phyloP scores from a whole-genome alignment of 106 monocot genomes.

The Amphibolis antarctica region DNA sequence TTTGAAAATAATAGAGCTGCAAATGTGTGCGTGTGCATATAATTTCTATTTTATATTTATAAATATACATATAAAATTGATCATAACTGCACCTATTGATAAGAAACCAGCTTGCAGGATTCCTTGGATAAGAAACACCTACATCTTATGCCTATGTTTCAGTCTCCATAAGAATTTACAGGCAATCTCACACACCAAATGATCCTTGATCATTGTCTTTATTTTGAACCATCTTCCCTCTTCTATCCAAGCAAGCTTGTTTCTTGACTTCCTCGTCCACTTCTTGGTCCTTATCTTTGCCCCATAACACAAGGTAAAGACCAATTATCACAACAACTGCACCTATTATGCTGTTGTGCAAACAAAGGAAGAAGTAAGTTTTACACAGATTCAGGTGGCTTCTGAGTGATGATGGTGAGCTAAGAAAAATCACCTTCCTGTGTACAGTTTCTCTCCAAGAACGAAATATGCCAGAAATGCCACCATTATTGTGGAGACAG shows the following conservation, averaged over 20 bases:
- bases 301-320: conserved; percentile 68
- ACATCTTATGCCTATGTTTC: background rate
- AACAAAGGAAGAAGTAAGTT: background rate
- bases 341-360: conserved; percentile 51
- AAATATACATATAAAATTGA: background rate
- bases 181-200: conserved; percentile 5
- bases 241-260: conserved; percentile 5
- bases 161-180: background rate
- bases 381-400: background rate
- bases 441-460: conserved; percentile 62
- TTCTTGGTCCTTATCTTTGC: conserved; percentile 61
- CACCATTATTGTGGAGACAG: conserved; percentile 63
- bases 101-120: background rate
- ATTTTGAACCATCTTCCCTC: conserved; percentile 9
- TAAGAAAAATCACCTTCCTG: conserved; percentile 75
- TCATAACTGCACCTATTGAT: background rate
- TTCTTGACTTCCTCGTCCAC: conserved; percentile 4
- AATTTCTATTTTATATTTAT: background rate
- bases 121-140: background rate
- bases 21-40: no score
- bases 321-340: conserved; percentile 53
- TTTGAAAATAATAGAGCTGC: no score
- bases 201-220: conserved; percentile 4
- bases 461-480: conserved; percentile 62
- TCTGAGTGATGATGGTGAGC: background rate